phyloP scores from a whole-genome alignment of 192 early-diverging fungal species.

The Umbelopsis sp. region DNA sequence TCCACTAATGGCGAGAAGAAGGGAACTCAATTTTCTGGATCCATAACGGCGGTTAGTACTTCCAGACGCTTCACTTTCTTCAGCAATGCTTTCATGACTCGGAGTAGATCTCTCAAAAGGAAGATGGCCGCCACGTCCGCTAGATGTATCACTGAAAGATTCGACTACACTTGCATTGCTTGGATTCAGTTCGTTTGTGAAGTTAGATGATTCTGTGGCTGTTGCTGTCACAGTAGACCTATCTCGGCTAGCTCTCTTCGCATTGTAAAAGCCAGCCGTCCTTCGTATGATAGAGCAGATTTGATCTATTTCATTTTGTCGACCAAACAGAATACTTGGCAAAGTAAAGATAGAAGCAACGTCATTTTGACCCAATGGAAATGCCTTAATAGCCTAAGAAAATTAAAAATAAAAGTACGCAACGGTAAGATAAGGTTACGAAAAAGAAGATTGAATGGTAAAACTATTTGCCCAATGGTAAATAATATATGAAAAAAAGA shows the following conservation, averaged over 20 bases:
- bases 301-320: slow-evolving; percentile 24
- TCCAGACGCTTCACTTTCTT: slow-evolving; percentile 24
- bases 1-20: slow-evolving; percentile 28
- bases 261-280: slow-evolving; percentile 19
- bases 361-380: slow-evolving; percentile 33
- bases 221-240: slow-evolving; percentile 9
- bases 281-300: slow-evolving; percentile 28
- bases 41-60: neutral
- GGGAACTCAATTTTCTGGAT: slow-evolving; percentile 6
- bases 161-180: slow-evolving; percentile 13
- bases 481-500: too few relatives aligned
- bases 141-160: slow-evolving; percentile 10
- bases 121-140: neutral
- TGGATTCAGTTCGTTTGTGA: neutral
- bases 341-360: slow-evolving; percentile 38
- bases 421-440: too few relatives aligned
- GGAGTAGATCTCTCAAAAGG: slow-evolving; percentile 6
- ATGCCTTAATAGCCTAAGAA: slow-evolving; percentile 14
- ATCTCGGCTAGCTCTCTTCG: neutral
- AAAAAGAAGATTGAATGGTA: too few relatives aligned
- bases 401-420: too few relatives aligned
- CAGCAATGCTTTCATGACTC: slow-evolving; percentile 20
- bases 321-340: slow-evolving; percentile 32
- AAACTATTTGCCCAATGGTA: too few relatives aligned
- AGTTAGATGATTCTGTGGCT: slow-evolving; percentile 3